Percentiles rank a stretch among this genome's conserved stretches.
These are phyloP conservation scores for Mycogone perniciosa DNA, from an alignment of 2,329 filamentous ascomycete genomes.

Conservation along the genomic window DNA sequence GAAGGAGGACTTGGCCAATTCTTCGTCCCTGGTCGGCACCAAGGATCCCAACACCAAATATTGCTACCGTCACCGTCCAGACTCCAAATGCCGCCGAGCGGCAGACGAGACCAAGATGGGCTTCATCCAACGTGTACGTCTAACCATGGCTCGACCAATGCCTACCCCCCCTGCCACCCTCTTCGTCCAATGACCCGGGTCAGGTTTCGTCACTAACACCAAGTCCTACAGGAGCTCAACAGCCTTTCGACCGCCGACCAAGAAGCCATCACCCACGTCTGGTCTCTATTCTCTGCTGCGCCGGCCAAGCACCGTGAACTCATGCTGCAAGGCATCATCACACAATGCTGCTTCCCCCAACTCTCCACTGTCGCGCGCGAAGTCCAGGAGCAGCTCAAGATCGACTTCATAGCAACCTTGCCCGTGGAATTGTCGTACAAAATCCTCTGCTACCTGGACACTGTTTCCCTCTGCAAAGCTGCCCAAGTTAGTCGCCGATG, in stretches of 20 bases:
- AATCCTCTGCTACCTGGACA: constrained; percentile 88
- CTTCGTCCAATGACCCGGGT: neutral
- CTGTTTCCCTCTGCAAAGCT: constrained; percentile 88
- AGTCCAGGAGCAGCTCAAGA: constrained; percentile 91
- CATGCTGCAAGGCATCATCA: constrained; percentile 93
- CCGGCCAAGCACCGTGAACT: constrained; percentile 89
- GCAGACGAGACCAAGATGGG: constrained; percentile 97
- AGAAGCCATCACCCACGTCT: constrained; percentile 93
- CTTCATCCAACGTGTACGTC: constrained; percentile 74
- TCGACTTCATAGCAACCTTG: constrained; percentile 87
- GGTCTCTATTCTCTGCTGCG: constrained; percentile 94
- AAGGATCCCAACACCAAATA: constrained; percentile 74
- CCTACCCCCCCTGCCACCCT: neutral
- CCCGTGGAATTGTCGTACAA: constrained; percentile 89
- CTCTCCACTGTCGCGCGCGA: constrained; percentile 87
- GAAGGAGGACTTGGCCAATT: constrained; percentile 17
- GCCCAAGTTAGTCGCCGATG: constrained; percentile 88
- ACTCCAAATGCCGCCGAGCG: constrained; percentile 86
- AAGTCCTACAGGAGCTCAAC: constrained; percentile 64
- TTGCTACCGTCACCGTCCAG: constrained; percentile 91
- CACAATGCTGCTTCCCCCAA: constrained; percentile 96
- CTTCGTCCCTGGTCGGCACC: constrained; percentile 26
- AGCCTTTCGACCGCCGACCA: constrained; percentile 77
- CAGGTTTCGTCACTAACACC: constrained; percentile 4
- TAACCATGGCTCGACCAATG: constrained; percentile 13